Conservation (phyloP, 495 filamentous ascomycete species). For the Aspergillus wentii region DNA sequence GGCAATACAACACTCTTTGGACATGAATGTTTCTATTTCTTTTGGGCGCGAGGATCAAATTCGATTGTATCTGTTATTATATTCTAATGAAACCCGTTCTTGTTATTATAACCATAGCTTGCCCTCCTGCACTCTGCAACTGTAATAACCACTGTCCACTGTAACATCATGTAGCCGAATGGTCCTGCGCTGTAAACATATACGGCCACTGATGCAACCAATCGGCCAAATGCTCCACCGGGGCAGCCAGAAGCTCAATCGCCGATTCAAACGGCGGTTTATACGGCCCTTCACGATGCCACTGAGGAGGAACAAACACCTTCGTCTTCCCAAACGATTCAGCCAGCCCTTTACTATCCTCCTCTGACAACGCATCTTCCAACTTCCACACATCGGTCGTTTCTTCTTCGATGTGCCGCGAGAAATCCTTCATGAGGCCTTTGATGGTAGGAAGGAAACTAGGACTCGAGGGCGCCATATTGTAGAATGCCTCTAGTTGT, state of each 20-base stretch:
- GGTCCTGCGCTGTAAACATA: conserved; percentile 15
- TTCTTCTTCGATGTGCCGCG: conserved; percentile 61
- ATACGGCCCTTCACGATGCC: conserved; percentile 42
- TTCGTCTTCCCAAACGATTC: conserved; percentile 55
- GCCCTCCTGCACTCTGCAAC: too few relatives aligned
- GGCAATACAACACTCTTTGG: too few relatives aligned
- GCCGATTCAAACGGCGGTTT: conserved; percentile 30
- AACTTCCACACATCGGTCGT: conserved; percentile 48
- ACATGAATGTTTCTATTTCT: too few relatives aligned
- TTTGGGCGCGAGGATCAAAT: too few relatives aligned
- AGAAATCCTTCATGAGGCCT: conserved; percentile 45
- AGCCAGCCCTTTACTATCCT: conserved; percentile 37
- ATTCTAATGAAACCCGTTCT: too few relatives aligned
- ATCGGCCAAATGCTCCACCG: conserved; percentile 28
- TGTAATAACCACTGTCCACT: too few relatives aligned
- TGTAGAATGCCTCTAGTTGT: conserved; percentile 55
- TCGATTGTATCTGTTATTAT: too few relatives aligned
- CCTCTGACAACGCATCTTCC: conserved; percentile 36
- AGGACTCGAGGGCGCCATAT: conserved; percentile 36
- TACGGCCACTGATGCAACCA: conserved; percentile 27
- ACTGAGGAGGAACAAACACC: conserved; percentile 53
- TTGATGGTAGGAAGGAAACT: conserved; percentile 51
- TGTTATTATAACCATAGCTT: too few relatives aligned
- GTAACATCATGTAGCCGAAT: conserved; percentile 8
- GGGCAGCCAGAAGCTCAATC: conserved; percentile 22